phyloP scores from a whole-genome alignment of 495 filamentous ascomycete species.

The Aspergillus indologenus region DNA sequence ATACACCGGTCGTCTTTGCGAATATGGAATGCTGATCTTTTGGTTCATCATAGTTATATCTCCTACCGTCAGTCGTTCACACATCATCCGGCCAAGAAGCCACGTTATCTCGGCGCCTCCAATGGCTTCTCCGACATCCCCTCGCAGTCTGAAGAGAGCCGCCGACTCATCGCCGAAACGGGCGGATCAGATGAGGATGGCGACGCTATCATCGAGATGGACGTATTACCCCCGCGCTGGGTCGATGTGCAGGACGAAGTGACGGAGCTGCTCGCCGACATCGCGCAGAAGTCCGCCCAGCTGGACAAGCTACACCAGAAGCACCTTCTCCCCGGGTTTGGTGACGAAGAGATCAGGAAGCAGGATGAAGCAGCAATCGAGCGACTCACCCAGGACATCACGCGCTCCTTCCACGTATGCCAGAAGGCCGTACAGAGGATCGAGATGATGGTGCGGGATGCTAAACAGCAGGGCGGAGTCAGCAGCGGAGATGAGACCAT shows the following conservation, averaged over 20 bases:
- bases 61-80: constrained; percentile 98
- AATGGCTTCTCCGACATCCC: constrained; percentile 70
- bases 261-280: constrained; percentile 72
- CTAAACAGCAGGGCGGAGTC: constrained; percentile 63
- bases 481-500: constrained; percentile 85
- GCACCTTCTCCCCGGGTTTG: constrained; percentile 93
- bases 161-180: constrained; percentile 73
- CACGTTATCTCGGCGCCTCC: constrained; percentile 60
- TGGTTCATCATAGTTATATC: constrained; percentile 68
- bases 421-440: constrained; percentile 83
- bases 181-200: constrained; percentile 80
- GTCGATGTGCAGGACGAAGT: constrained; percentile 94
- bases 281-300: constrained; percentile 75
- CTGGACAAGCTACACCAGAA: constrained; percentile 95
- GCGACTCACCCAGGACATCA: constrained; percentile 84
- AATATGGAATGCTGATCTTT: constrained; percentile 6
- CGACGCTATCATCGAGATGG: constrained; percentile 97
- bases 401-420: constrained; percentile 81
- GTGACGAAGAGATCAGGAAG: constrained; percentile 83
- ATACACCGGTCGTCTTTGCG: not conserved
- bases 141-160: constrained; percentile 71
- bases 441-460: constrained; percentile 76
- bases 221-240: constrained; percentile 92
- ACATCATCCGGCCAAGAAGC: constrained; percentile 87
- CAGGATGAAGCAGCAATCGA: constrained; percentile 88